Base-by-base conservation (phyloP, 164 flowering plant genomes). In the Vitis rotundifolia region DNA sequence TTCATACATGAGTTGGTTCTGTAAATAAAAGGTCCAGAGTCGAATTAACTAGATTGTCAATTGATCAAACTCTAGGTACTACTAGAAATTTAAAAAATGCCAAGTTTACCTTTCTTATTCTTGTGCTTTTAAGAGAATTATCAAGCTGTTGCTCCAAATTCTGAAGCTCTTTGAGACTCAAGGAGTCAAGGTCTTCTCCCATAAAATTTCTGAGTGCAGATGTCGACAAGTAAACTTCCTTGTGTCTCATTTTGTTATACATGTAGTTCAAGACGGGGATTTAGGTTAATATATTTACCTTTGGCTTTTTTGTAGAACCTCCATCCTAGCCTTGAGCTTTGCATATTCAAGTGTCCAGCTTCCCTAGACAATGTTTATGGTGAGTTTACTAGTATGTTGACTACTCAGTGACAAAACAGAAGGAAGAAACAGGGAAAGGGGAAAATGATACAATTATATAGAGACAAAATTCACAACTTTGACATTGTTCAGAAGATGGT, bases 91-190 rank as follows among this genome's bases (percentile, higher is more conserved):
- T 37, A 37, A 37, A 37, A 37, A 37, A 5, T 3, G 37, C 37
- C 37, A 1, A 31, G 0, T 37, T 37, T 76, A 88, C 91, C 89
- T 80, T 83, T 68, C 77, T 80, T 19, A 85, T 62, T 37, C 89
- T 70, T 15, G 84, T 69, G 71, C 75, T 83, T 52, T 83, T 88
- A 37, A 88, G 83, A 62, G 87, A 82, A 53, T 67, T 61, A 68
- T 86, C 88, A 67, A 88, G 79, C 73, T 88, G 88, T 2, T 76
- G 87, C 76, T 88, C 91, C 79, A 86, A 70, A 77, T 68, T 84
- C 57, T 86, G 91, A 63, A 88, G 85, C 79, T 88, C 89, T 69
- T 77, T 86, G 14, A 84, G 68, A 63, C 84, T 82, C 49, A 84
- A 62, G 16, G 72, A 31, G 11, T 84, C 81, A 15, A 86, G 75